Evolutionary conservation across 2,329 filamentous ascomycete species (phyloP).

Genomic region (Sclerotinia trifoliorum): DNA sequence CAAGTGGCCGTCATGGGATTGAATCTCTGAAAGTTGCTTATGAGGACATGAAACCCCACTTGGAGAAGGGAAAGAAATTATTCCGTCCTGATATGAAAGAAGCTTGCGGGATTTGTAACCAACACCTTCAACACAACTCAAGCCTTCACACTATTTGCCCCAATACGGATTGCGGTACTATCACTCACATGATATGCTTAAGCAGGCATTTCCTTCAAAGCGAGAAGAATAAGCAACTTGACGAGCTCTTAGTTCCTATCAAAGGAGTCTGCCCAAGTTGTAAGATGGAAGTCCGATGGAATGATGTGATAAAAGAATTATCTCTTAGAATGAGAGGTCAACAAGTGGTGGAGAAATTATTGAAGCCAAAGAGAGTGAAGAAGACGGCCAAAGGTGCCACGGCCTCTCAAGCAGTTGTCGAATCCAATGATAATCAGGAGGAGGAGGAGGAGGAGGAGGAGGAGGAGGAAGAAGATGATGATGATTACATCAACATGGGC

Average conservation of each 20-base stretch:
- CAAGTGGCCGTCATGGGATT: slow-evolving; percentile 45
- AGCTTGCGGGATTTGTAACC: slow-evolving; percentile 53
- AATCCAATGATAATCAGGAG: slow-evolving; percentile 24
- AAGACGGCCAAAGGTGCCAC: slow-evolving; percentile 22
- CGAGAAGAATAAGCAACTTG: slow-evolving; percentile 33
- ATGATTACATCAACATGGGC: not conserved
- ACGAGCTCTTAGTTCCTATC: slow-evolving; percentile 58
- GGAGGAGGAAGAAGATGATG: not conserved
- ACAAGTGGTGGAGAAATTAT: slow-evolving; percentile 67
- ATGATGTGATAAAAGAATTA: slow-evolving; percentile 77
- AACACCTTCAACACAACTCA: slow-evolving; percentile 46
- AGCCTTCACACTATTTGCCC: slow-evolving; percentile 60
- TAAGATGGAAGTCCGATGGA: slow-evolving; percentile 62
- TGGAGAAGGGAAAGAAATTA: slow-evolving; percentile 54
- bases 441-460: slow-evolving; percentile 8
- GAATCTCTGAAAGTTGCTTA: slow-evolving; percentile 57
- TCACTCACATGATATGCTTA: slow-evolving; percentile 62
- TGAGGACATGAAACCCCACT: slow-evolving; percentile 50
- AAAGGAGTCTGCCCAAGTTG: slow-evolving; percentile 72
- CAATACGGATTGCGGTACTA: slow-evolving; percentile 52
- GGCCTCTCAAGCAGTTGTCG: slow-evolving; percentile 27
- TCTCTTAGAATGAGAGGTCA: slow-evolving; percentile 69
- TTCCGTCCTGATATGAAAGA: slow-evolving; percentile 58
- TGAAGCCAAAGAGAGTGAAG: slow-evolving; percentile 48
- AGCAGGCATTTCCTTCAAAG: slow-evolving; percentile 51